A percentile compares a stretch with the other conserved stretches of the same genome.
Conservation (phyloP, 208 protist species). For the Angomonas desouzai region DNA sequence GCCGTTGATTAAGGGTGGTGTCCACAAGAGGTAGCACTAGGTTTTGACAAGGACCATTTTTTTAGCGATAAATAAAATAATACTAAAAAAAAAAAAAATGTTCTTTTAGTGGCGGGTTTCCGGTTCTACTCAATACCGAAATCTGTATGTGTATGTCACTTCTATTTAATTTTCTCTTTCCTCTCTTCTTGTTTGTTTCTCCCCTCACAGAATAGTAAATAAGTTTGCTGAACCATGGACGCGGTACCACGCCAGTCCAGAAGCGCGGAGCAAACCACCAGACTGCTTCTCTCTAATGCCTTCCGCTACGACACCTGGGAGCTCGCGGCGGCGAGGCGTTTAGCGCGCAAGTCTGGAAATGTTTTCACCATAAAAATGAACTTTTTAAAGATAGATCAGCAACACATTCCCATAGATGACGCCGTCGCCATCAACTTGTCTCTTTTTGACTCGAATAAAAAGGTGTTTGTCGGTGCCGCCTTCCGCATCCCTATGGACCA, state of each 20-base stretch:
- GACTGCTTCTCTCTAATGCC: slow-evolving; percentile 77
- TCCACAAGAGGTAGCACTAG: not conserved
- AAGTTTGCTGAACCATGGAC: not conserved
- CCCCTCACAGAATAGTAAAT: not conserved
- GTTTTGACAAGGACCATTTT: no score
- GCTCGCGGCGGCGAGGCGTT: slow-evolving; percentile 32
- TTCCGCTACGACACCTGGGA: slow-evolving; percentile 88
- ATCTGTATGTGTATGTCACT: no score
- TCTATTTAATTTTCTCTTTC: slow-evolving; percentile 19
- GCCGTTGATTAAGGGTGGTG: not conserved
- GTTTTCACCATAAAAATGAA: slow-evolving; percentile 30
- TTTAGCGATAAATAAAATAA: no score
- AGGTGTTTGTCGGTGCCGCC: slow-evolving; percentile 68
- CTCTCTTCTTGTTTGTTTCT: slow-evolving; percentile 9
- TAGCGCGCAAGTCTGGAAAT: slow-evolving; percentile 31
- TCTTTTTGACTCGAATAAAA: slow-evolving; percentile 53
- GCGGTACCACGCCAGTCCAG: slow-evolving; percentile 26
- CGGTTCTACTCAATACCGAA: no score
- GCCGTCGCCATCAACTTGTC: slow-evolving; percentile 58
- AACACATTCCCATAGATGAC: slow-evolving; percentile 20
- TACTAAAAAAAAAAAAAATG: no score
- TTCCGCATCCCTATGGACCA: slow-evolving; percentile 32
- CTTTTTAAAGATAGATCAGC: slow-evolving; percentile 23
- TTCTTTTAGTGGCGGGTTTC: no score
- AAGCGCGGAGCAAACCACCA: slow-evolving; percentile 79